A percentile compares a stretch with the other conserved stretches of the same genome.
Evolutionary conservation across 371 early-diverging fungal species (phyloP).

Genomic region (Lichtheimia corymbifera): DNA sequence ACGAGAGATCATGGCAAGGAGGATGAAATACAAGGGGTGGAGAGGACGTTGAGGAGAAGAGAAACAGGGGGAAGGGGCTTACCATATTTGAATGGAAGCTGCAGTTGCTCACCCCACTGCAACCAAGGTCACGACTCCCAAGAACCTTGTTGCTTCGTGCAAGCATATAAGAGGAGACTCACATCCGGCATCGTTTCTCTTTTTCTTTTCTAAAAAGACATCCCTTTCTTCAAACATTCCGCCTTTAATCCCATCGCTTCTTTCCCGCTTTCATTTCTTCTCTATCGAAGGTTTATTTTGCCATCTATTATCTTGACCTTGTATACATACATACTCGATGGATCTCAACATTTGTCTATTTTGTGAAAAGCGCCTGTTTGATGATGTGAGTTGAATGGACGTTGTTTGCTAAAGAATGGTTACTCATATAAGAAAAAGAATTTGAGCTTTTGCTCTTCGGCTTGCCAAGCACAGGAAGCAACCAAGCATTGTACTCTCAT

Average conservation of each 20-base stretch:
- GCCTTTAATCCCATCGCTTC: background rate
- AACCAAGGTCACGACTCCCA: too few species aligned
- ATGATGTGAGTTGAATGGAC: constrained; percentile 4
- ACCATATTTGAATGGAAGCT: too few species aligned
- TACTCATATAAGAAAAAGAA: background rate
- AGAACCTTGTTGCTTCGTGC: too few species aligned
- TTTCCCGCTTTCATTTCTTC: constrained; percentile 2
- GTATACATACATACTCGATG: constrained; percentile 10
- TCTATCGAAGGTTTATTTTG: background rate
- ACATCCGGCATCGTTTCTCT: background rate
- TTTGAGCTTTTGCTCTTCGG: constrained; percentile 12
- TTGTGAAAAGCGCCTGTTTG: constrained; percentile 19
- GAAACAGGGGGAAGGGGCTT: too few species aligned
- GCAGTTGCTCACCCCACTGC: too few species aligned
- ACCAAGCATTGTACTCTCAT: constrained; percentile 3
- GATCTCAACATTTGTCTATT: constrained; percentile 27
- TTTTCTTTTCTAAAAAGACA: background rate
- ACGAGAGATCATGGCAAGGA: background rate
- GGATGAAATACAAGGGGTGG: background rate
- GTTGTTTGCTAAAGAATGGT: background rate
- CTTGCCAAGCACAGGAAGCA: constrained; percentile 17
- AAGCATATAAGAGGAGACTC: constrained; percentile 1
- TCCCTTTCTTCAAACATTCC: too few species aligned
- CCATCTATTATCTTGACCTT: background rate
- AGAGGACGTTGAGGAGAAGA: too few species aligned